These are phyloP conservation scores for Scenedesmus sp. DNA, from an alignment of 163 green algal genomes.

Conservation along the genomic window DNA sequence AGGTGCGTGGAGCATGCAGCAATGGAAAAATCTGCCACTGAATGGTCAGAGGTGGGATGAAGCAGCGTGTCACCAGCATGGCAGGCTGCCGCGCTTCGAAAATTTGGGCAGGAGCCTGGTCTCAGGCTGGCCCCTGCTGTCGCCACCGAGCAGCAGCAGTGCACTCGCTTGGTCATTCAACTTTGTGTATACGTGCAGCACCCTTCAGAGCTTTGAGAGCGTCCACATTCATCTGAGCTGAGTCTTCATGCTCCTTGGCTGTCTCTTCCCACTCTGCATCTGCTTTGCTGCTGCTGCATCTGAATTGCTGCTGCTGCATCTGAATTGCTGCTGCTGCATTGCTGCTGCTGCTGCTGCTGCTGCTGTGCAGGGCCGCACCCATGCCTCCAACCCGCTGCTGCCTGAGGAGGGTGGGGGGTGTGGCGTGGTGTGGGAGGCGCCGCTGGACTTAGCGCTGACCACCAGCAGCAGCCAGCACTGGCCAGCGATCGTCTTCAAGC, in stretches of 20 bases:
- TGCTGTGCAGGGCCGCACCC: slow-evolving; percentile 39
- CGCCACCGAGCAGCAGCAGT: too few species aligned
- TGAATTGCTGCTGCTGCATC: too few species aligned
- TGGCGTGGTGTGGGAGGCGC: slow-evolving; percentile 41
- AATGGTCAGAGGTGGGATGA: too few species aligned
- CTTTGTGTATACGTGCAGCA: too few species aligned
- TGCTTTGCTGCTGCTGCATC: too few species aligned
- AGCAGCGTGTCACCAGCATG: background rate
- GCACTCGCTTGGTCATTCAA: too few species aligned
- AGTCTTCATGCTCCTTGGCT: background rate
- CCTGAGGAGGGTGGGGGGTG: slow-evolving; percentile 1
- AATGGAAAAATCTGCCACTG: background rate
- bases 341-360: background rate
- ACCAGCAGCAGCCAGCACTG: slow-evolving; percentile 47
- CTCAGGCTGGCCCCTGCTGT: too few species aligned
- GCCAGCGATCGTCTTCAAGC: slow-evolving; percentile 38
- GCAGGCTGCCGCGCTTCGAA: background rate
- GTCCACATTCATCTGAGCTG: too few species aligned
- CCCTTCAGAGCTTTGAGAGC: too few species aligned
- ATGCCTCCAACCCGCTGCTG: slow-evolving; percentile 30
- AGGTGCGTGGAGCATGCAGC: background rate
- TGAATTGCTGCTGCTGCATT: too few species aligned
- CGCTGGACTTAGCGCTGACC: slow-evolving; percentile 3
- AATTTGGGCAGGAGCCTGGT: background rate
- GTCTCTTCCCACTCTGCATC: background rate